Conservation (phyloP, 78 protist genomes). For the Dictyostelium brefeldianum region DNA sequence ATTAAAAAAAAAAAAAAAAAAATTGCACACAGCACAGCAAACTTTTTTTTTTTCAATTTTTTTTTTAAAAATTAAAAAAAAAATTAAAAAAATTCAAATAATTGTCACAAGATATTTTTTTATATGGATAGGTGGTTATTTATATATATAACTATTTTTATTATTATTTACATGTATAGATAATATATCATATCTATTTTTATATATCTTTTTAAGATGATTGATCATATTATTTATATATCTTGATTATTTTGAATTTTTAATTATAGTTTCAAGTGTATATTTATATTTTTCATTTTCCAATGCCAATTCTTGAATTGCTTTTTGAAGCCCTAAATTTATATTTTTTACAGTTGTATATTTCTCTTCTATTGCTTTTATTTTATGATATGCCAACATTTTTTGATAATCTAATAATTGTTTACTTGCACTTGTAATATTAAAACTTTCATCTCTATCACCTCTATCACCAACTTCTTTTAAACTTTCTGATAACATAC, state of each 20-base stretch:
- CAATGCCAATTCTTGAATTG: conserved; percentile 62
- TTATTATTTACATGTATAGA: no score
- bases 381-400: conserved; percentile 61
- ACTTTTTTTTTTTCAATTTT: no score
- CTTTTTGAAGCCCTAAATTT: conserved; percentile 63
- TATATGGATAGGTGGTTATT: not conserved
- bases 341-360: conserved; percentile 63
- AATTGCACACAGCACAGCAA: not conserved
- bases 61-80: conserved; percentile 4
- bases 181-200: no score
- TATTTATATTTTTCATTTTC: conserved; percentile 72
- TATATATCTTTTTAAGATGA: no score
- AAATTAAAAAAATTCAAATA: not conserved
- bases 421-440: conserved; percentile 69
- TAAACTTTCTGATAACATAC: conserved; percentile 71
- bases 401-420: conserved; percentile 73
- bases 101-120: not conserved
- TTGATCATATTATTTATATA: no score
- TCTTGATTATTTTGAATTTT: not conserved
- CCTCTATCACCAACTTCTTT: conserved; percentile 65
- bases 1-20: not conserved
- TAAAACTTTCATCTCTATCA: conserved; percentile 68
- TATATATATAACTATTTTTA: no score
- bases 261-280: conserved; percentile 41
- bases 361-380: conserved; percentile 62